Percentiles rank a stretch among this genome's conserved stretches.
phyloP scores from a whole-genome alignment of 495 filamentous ascomycete genomes.

The Aspergillus nidulans region DNA sequence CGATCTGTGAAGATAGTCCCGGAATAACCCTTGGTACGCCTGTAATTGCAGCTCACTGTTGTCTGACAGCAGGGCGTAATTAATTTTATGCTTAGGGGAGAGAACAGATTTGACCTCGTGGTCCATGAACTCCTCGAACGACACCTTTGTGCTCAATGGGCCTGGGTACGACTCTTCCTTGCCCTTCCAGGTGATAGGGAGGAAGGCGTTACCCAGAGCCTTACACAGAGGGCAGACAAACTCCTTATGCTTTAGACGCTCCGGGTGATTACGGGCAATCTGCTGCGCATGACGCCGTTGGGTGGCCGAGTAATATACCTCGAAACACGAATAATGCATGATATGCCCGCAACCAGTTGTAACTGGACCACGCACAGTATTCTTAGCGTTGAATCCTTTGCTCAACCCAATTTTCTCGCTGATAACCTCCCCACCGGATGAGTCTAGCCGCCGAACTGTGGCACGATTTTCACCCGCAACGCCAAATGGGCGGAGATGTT shows the following conservation, averaged over 20 bases:
- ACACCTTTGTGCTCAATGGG: slow-evolving; percentile 49
- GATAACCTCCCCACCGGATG: slow-evolving; percentile 62
- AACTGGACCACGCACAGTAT: slow-evolving; percentile 70
- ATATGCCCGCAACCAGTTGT: slow-evolving; percentile 93
- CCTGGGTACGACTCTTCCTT: slow-evolving; percentile 79
- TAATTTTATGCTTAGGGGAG: slow-evolving; percentile 25
- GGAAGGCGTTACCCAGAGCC: slow-evolving; percentile 89
- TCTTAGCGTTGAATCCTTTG: slow-evolving; percentile 74
- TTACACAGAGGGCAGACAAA: slow-evolving; percentile 99
- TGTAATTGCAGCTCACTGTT: slow-evolving; percentile 34
- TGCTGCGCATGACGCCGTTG: slow-evolving; percentile 80
- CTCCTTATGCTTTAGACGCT: slow-evolving; percentile 68
- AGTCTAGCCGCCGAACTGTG: slow-evolving; percentile 67
- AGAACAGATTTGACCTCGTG: slow-evolving; percentile 28
- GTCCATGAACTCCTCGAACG: slow-evolving; percentile 58
- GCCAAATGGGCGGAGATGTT: slow-evolving; percentile 79
- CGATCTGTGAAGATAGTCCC: slow-evolving; percentile 55
- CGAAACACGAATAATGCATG: slow-evolving; percentile 97
- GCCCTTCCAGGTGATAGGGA: slow-evolving; percentile 93
- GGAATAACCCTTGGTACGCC: slow-evolving; percentile 55
- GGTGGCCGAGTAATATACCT: slow-evolving; percentile 79
- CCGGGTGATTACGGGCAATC: slow-evolving; percentile 89
- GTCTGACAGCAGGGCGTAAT: slow-evolving; percentile 36
- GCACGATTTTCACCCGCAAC: slow-evolving; percentile 81
- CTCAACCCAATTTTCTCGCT: slow-evolving; percentile 78